Evolutionary conservation across 23 red algal species (phyloP).

Genomic region (Chondrus crispus): DNA sequence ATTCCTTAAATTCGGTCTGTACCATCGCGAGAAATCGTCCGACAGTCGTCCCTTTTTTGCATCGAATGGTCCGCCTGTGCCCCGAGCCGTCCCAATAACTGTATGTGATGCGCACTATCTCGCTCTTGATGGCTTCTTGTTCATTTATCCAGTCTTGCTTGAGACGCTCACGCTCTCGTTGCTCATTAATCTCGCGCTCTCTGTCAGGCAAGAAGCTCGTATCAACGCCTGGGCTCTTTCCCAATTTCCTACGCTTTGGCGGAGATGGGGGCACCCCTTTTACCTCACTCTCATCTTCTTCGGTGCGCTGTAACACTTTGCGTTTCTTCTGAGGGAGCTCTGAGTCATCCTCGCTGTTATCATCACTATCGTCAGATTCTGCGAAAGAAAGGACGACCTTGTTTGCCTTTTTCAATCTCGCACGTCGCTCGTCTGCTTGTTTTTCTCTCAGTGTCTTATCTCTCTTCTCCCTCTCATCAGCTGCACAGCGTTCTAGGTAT

Average conservation of each 20-base stretch:
- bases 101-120: constrained; percentile 75
- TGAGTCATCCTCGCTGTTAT: not conserved
- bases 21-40: constrained; percentile 73
- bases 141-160: constrained; percentile 76
- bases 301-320: not conserved
- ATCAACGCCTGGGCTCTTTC: constrained; percentile 79
- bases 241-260: constrained; percentile 35
- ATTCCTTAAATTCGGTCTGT: constrained; percentile 65
- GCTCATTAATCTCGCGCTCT: constrained; percentile 58
- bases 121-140: constrained; percentile 74
- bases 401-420: constrained; percentile 9
- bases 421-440: not conserved
- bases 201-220: constrained; percentile 77
- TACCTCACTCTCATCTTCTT: not conserved
- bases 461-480: constrained; percentile 18
- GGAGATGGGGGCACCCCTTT: not conserved
- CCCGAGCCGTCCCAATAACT: constrained; percentile 88
- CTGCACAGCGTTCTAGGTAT: constrained; percentile 58
- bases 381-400: constrained; percentile 11
- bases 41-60: constrained; percentile 91
- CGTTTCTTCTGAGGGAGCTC: not conserved
- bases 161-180: constrained; percentile 71
- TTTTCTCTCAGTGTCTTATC: not conserved
- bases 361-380: constrained; percentile 17
- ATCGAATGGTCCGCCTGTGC: constrained; percentile 57